phyloP scores from a whole-genome alignment of 129 eudicot species.

The Solidago caesia region DNA sequence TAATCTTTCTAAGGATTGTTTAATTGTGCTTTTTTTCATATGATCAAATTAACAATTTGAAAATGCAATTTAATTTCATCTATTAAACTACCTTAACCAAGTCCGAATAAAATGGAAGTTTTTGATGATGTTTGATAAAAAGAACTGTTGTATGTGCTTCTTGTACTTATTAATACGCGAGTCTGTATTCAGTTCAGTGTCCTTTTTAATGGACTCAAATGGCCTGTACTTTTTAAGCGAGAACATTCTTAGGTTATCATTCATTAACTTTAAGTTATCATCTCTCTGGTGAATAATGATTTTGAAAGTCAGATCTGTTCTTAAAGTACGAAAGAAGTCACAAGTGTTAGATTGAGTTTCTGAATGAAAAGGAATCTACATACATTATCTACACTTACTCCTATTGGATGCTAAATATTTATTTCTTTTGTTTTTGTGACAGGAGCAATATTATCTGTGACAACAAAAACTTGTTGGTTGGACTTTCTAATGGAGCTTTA shows the following conservation, averaged over 20 bases:
- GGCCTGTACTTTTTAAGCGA: slow-evolving; percentile 8
- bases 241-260: slow-evolving; percentile 3
- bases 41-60: not conserved
- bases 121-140: not conserved
- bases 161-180: not conserved
- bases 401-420: not conserved
- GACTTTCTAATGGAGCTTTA: slow-evolving; percentile 88
- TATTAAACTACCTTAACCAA: not conserved
- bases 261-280: not conserved
- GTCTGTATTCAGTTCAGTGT: not conserved
- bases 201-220: slow-evolving; percentile 18
- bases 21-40: not conserved
- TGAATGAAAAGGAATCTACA: no score
- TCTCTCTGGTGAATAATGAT: slow-evolving; percentile 14
- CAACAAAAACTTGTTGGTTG: slow-evolving; percentile 78
- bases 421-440: slow-evolving; percentile 30
- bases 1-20: not conserved
- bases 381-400: not conserved
- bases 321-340: slow-evolving; percentile 10
- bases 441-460: slow-evolving; percentile 95
- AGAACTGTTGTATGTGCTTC: not conserved
- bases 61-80: not conserved
- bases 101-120: not conserved
- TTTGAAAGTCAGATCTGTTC: slow-evolving; percentile 1
- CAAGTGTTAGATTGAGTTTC: slow-evolving; percentile 11